A percentile compares a stretch with the other conserved stretches of the same genome.
These are phyloP conservation scores for Tilletia horrida DNA, from an alignment of 1,284 basidiomycete species.

Conservation along the genomic window DNA sequence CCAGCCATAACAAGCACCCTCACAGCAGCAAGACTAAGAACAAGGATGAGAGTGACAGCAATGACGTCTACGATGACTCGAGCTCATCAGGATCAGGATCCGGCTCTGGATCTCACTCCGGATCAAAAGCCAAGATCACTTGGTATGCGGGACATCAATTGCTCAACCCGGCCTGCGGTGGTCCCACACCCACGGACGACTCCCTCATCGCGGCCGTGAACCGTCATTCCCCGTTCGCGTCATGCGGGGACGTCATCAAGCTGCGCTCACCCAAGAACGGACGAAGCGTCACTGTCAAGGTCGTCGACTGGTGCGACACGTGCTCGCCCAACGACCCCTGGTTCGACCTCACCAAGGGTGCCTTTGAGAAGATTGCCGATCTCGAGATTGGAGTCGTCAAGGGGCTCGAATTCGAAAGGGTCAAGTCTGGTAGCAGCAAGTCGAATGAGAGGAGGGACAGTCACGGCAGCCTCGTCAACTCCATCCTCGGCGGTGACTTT, in stretches of 20 bases:
- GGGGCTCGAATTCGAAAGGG: constrained; percentile 1
- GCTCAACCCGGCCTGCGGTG: constrained; percentile 9
- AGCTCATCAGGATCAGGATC: not conserved
- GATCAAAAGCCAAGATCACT: constrained; percentile 1
- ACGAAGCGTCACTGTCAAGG: not conserved
- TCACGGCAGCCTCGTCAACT: not conserved
- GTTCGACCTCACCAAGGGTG: constrained; percentile 18
- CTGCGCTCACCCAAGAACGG: not conserved
- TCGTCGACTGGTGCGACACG: constrained; percentile 17
- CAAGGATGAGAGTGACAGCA: not conserved
- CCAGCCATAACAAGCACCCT: not conserved
- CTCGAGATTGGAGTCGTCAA: constrained; percentile 12
- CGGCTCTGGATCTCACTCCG: constrained; percentile 7
- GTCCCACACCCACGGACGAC: constrained; percentile 3
- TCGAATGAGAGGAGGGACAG: not conserved
- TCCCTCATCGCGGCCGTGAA: constrained; percentile 14
- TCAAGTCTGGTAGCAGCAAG: not conserved
- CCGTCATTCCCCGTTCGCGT: constrained; percentile 2
- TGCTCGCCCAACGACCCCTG: constrained; percentile 1
- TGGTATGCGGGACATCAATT: constrained; percentile 7
- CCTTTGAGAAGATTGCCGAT: constrained; percentile 17
- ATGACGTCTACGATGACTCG: not conserved
- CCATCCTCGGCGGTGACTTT: constrained; percentile 5
- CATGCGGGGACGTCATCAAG: constrained; percentile 3
- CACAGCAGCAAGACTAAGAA: not conserved